phyloP scores from a whole-genome alignment of 305 asterid species.

The Rubia balearica region DNA sequence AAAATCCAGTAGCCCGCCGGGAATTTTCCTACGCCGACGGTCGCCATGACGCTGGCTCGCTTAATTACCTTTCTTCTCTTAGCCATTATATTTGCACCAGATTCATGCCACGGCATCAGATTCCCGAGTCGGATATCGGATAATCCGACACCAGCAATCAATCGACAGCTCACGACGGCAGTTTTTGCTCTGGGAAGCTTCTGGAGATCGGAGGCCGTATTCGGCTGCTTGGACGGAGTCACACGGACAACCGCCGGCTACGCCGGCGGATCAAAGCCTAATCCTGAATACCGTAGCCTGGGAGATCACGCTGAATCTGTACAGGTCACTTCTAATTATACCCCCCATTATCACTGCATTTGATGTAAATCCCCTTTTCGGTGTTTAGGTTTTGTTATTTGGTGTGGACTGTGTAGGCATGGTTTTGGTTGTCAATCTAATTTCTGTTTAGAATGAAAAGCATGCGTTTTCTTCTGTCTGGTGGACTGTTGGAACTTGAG shows the following conservation, averaged over 20 bases:
- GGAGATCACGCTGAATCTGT: conserved; percentile 90
- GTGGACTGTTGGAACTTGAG: not conserved
- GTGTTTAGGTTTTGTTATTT: not conserved
- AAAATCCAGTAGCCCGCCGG: not conserved
- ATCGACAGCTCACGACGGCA: conserved; percentile 48
- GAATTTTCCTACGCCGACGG: not conserved
- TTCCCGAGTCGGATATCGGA: conserved; percentile 54
- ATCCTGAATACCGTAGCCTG: conserved; percentile 80
- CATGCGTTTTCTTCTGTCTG: not conserved
- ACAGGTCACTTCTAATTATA: conserved; percentile 34
- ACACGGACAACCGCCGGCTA: conserved; percentile 72
- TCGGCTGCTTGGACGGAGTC: conserved; percentile 86
- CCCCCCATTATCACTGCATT: not conserved
- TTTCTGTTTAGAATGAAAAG: not conserved
- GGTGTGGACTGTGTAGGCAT: too few relatives aligned
- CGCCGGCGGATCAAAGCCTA: conserved; percentile 68
- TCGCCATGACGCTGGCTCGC: conserved; percentile 14
- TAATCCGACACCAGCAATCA: conserved; percentile 21
- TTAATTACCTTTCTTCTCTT: conserved; percentile 16
- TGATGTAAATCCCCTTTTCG: not conserved
- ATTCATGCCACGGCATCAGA: conserved; percentile 49
- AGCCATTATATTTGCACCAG: conserved; percentile 25
- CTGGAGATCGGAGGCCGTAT: conserved; percentile 96
- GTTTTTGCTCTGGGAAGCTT: conserved; percentile 91
- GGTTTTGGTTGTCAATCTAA: not conserved